phyloP scores from a whole-genome alignment of 164 flowering plant species.

The Litsea cubeba region DNA sequence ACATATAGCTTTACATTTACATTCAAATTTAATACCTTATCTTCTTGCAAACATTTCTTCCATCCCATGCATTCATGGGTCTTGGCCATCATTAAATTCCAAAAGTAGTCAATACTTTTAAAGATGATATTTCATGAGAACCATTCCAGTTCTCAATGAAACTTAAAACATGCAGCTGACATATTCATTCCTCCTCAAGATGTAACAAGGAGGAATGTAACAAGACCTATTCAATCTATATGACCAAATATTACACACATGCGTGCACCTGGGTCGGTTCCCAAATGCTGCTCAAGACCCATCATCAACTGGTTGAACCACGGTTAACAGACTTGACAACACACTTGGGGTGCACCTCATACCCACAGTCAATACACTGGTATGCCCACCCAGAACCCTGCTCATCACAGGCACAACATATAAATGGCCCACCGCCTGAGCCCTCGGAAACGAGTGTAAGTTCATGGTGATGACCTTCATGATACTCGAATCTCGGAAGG shows the following conservation, averaged over 20 bases:
- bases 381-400: slow-evolving; percentile 83
- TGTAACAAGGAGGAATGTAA: no score
- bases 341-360: slow-evolving; percentile 75
- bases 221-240: background rate
- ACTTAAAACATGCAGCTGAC: no score
- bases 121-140: no score
- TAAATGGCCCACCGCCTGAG: slow-evolving; percentile 73
- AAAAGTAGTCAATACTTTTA: no score
- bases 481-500: slow-evolving; percentile 42
- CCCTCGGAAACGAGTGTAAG: slow-evolving; percentile 62
- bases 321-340: slow-evolving; percentile 25
- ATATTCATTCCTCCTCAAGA: no score
- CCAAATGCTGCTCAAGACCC: background rate
- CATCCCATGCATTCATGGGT: background rate
- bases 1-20: no score
- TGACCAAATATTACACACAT: background rate
- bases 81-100: background rate
- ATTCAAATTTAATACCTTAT: no score
- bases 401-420: slow-evolving; percentile 82
- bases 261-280: background rate
- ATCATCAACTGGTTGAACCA: background rate
- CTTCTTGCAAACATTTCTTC: background rate
- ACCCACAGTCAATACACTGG: slow-evolving; percentile 81
- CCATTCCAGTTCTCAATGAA: no score
- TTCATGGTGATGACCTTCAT: slow-evolving; percentile 57